Evolutionary conservation across 164 flowering plant species (phyloP).

Genomic region (Liquidambar formosana): DNA sequence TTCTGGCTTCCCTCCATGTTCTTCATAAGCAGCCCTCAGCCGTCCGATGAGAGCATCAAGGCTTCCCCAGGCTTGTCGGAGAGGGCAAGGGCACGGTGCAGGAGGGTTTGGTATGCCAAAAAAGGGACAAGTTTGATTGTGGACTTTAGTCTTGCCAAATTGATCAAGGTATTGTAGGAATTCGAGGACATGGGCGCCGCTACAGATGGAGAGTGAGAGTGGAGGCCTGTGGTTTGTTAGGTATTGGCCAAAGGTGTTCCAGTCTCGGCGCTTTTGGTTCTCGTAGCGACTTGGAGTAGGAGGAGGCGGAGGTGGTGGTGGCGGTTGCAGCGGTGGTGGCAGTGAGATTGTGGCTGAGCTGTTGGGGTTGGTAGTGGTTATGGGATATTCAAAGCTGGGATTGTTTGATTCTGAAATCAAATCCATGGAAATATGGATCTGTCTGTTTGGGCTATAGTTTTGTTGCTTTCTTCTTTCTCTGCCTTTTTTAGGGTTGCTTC

Average conservation of each 20-base stretch:
- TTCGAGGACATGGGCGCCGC: constrained; percentile 14
- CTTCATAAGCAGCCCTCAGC: neutral
- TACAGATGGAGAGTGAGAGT: constrained; percentile 7
- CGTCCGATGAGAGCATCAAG: neutral
- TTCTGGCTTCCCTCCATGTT: constrained; percentile 18
- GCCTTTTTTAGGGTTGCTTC: too few species aligned
- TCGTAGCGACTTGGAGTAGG: constrained; percentile 20
- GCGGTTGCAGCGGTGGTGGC: neutral
- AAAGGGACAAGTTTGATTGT: constrained; percentile 14
- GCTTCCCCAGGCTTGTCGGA: constrained; percentile 8
- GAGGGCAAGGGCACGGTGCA: constrained; percentile 11
- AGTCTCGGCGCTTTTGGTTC: constrained; percentile 20
- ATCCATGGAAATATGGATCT: neutral
- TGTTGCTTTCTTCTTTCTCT: too few species aligned
- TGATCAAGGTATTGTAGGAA: constrained; percentile 10
- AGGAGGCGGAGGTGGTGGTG: neutral
- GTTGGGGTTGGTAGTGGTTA: neutral
- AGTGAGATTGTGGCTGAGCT: neutral
- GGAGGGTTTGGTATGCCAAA: constrained; percentile 27
- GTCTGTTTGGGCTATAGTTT: too few species aligned
- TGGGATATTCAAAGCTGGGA: neutral
- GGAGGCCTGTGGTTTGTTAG: constrained; percentile 16
- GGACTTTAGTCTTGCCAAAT: constrained; percentile 12
- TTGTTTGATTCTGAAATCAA: neutral
- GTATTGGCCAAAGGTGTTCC: constrained; percentile 22